phyloP scores from a whole-genome alignment of 257 asterid species.

The Solanum tarijense region DNA sequence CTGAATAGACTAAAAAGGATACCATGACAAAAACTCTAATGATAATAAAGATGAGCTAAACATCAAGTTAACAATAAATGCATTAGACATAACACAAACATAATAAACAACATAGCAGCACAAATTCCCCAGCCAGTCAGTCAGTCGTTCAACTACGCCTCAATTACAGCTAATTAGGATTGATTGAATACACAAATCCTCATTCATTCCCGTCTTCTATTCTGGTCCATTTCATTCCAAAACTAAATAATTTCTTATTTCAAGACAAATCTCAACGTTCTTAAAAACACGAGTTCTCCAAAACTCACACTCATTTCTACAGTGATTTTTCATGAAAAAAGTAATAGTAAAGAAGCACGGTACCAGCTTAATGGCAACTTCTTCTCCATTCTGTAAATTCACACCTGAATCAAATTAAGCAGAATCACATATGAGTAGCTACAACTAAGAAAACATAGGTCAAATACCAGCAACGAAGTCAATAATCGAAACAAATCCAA shows the following conservation, averaged over 20 bases:
- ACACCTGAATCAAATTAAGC: constrained; percentile 48
- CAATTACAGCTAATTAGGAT: neutral
- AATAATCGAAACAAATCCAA: neutral
- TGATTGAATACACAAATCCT: neutral
- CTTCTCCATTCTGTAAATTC: constrained; percentile 83
- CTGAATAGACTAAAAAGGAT: neutral
- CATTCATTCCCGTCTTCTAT: neutral
- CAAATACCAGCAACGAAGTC: neutral
- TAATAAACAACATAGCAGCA: neutral
- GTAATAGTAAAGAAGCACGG: neutral
- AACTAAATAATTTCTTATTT: neutral
- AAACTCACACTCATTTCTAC: neutral
- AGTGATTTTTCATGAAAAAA: neutral
- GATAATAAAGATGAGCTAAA: neutral
- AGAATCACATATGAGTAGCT: neutral
- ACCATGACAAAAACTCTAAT: neutral
- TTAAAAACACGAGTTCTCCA: neutral
- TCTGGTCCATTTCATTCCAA: neutral
- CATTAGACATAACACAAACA: neutral
- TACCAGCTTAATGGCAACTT: constrained; percentile 91
- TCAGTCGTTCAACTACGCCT: neutral
- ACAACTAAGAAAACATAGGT: neutral
- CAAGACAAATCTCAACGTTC: neutral
- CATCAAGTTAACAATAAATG: neutral
- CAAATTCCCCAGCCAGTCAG: neutral